Evolutionary conservation across 2,329 filamentous ascomycete genomes (phyloP), one percentile per base, ranked within the genome.

Genomic region (Annulohypoxylon truncatum): DNA sequence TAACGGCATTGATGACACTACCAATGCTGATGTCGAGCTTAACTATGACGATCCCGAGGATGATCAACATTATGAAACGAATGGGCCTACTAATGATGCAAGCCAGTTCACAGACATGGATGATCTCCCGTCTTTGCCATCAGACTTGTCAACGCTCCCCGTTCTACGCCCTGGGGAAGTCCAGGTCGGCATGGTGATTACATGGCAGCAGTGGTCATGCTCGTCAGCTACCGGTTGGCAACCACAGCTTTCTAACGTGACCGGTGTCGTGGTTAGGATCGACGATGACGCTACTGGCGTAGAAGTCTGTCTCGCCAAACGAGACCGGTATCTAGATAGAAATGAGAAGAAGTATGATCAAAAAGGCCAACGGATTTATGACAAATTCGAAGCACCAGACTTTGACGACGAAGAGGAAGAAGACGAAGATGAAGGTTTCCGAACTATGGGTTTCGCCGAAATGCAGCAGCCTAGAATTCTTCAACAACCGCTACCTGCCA

Each of bases 361-460:
- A 9, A 79, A 85, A 0, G 93, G 93, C 0, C 83, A 91, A 66
- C 85, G 93, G 8, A 79, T 93, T 8, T 97, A 95, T 72, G 89
- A 86, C 67, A 92, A 89, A 62, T 96, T 96, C 69, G 93, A 96
- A 72, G 89, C 89, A 71, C 90, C 90, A 0, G 86, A 87, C 9
- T 81, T 87, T 6, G 85, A 89, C 5, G 87, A 88, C 9, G 88
- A 89, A 0, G 80, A 79, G 1, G 83, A 84, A 12, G 82, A 82
- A 8, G 79, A 78, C 2, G 80, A 82, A 53, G 85, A 90, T 60
- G 84, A 90, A 65, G 91, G 91, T 0, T 81, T 85, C 51, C 84
- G 89, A n/a, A 82, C 82, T 5, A 63, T 94, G 28, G 72, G 77
- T 0, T 90, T 91, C 78, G 75, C 76, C 2, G 89, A 92, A 20